These are phyloP conservation scores for Graphilbum fragrans DNA, from an alignment of 2,329 filamentous ascomycete species.

Conservation along the genomic window DNA sequence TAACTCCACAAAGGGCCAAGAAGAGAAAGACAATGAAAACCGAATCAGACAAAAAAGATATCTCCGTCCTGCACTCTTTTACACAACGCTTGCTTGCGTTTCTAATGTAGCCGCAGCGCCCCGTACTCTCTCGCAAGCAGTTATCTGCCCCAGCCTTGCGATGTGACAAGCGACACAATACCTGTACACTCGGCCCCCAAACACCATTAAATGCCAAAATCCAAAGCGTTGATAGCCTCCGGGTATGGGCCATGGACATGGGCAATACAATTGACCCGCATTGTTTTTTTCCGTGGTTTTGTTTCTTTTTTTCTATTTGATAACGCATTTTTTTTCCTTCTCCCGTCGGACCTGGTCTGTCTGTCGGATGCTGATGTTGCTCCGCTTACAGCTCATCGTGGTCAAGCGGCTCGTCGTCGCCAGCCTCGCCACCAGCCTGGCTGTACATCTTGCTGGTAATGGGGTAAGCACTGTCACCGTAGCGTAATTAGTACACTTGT, in stretches of 20 bases:
- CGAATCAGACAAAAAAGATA: too few relatives aligned
- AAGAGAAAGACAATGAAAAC: too few relatives aligned
- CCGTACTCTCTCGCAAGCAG: too few relatives aligned
- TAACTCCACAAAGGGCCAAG: too few relatives aligned
- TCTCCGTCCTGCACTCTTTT: too few relatives aligned
- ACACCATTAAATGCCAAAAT: neutral
- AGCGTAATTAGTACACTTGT: too few relatives aligned
- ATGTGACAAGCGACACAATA: neutral
- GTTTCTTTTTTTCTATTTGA: neutral
- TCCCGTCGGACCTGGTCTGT: neutral
- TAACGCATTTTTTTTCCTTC: neutral
- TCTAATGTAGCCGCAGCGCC: too few relatives aligned
- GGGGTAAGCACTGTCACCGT: constrained; percentile 57
- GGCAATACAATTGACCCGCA: neutral
- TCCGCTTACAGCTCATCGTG: constrained; percentile 67
- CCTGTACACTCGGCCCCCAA: too few relatives aligned
- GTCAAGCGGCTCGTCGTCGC: constrained; percentile 53
- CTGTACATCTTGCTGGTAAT: constrained; percentile 98
- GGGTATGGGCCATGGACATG: neutral
- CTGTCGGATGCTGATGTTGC: neutral
- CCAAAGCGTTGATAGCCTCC: neutral
- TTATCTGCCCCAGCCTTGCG: neutral
- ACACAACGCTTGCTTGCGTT: neutral
- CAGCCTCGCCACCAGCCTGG: constrained; percentile 49
- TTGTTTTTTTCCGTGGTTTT: neutral